Percentiles rank a stretch among this genome's conserved stretches.
These are phyloP conservation scores for Dalbergia cochinchinensis DNA, from an alignment of 306 rosid species.

Conservation along the genomic window DNA sequence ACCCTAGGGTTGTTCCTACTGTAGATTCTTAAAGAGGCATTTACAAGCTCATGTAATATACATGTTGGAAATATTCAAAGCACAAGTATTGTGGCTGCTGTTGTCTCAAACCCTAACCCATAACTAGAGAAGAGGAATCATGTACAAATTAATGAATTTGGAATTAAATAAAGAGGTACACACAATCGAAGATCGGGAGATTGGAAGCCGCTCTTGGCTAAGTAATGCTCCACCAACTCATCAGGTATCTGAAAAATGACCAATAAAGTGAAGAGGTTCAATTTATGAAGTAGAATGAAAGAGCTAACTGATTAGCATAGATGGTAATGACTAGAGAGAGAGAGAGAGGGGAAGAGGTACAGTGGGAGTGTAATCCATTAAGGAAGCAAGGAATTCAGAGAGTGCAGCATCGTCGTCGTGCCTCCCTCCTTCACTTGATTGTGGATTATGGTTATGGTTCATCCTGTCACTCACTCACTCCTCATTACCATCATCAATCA, in stretches of 20 bases:
- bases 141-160: background rate
- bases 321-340: too few relatives aligned
- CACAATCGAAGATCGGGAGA: constrained; percentile 96
- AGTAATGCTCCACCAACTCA: constrained; percentile 95
- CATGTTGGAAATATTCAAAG: background rate
- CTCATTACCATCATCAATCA: background rate
- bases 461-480: background rate
- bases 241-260: constrained; percentile 73
- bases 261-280: background rate
- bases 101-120: background rate
- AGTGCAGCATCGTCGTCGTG: constrained; percentile 84
- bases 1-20: background rate
- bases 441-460: constrained; percentile 61
- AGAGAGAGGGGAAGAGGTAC: constrained; percentile 34
- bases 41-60: background rate
- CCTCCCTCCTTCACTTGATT: constrained; percentile 71
- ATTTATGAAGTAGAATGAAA: background rate
- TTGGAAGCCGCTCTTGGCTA: constrained; percentile 90
- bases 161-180: constrained; percentile 52
- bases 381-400: constrained; percentile 80
- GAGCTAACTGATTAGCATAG: background rate
- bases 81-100: background rate
- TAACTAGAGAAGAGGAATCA: background rate
- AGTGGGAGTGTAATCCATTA: constrained; percentile 90
- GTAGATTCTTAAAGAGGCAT: background rate